Percentiles rank a stretch among this genome's conserved stretches.
Evolutionary conservation across 805 yeast species (phyloP).

Genomic region (Cyberlindnera samutprakarnensis): DNA sequence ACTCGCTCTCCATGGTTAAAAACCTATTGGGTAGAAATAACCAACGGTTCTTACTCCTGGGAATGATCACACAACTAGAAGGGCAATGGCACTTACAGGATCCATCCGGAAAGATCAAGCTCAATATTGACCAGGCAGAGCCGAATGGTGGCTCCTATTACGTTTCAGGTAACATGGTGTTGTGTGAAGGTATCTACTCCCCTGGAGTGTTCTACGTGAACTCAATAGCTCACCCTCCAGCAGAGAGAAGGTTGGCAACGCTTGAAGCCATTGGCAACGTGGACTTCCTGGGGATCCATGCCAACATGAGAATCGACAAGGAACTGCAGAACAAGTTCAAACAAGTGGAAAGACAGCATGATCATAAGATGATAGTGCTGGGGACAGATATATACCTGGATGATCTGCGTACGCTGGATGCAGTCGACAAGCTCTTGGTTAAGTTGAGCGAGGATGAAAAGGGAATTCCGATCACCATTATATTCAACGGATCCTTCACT

Average conservation of each 20-base stretch:
- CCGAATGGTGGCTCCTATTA: conserved; percentile 61
- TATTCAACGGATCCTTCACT: conserved; percentile 76
- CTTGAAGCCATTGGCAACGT: conserved; percentile 69
- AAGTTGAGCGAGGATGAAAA: conserved; percentile 43
- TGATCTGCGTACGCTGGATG: conserved; percentile 48
- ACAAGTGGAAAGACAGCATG: conserved; percentile 47
- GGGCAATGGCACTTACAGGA: conserved; percentile 81
- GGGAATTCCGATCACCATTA: conserved; percentile 56
- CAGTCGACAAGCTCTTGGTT: conserved; percentile 53
- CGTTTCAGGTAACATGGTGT: conserved; percentile 66
- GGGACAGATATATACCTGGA: conserved; percentile 75
- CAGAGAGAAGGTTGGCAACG: conserved; percentile 63
- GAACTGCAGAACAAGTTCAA: conserved; percentile 47
- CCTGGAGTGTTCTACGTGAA: conserved; percentile 64
- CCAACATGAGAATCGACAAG: conserved; percentile 51
- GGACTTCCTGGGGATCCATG: conserved; percentile 55
- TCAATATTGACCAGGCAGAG: conserved; percentile 55
- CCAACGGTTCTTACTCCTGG: conserved; percentile 66
- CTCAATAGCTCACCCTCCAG: conserved; percentile 79
- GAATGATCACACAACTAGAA: conserved; percentile 56
- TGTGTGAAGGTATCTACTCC: conserved; percentile 82
- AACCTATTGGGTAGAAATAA: conserved; percentile 84
- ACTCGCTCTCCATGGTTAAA: conserved; percentile 58
- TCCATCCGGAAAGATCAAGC: conserved; percentile 55
- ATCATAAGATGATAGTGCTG: conserved; percentile 57